Base-by-base conservation (phyloP, 208 protist species). In the Naegleria lovaniensis region DNA sequence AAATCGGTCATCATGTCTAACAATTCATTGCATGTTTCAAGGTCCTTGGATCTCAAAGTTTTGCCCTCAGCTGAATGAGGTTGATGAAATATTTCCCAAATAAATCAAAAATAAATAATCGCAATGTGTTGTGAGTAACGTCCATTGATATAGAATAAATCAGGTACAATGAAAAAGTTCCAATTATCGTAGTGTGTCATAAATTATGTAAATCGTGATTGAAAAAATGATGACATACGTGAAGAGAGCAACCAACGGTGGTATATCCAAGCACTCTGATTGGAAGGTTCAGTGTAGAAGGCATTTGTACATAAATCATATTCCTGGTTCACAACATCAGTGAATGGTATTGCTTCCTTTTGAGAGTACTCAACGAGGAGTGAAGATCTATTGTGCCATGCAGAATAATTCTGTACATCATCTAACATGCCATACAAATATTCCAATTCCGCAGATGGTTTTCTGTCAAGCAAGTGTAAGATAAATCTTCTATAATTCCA, bases 181-280 rank as follows among this genome's bases (percentile, higher is more conserved):
- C n/a, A n/a, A n/a, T n/a, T n/a, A n/a, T n/a, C n/a, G n/a, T n/a
- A n/a, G n/a, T n/a, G n/a, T n/a, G n/a, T n/a, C n/a, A n/a, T n/a
- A n/a, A n/a, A n/a, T n/a, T n/a, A n/a, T n/a, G n/a, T n/a, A n/a
- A n/a, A n/a, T n/a, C n/a, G 19, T 25, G 19, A 51, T 89, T 58
- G 15, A 89, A 36, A 5, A 75, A 89, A 89, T 36, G 11, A 15
- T 7, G 19, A 83, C 67, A 6, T 79, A 79, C 67, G n/a, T 29
- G 67, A 36, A 36, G 67, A 11, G 39, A 95, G 76, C 5, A 96
- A 79, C 94, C 94, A 96, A 51, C 91, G 91, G 41, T 93, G 91
- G 92, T 96, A 96, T 22, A 96, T 89, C 94, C 94, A 96, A 38
- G 93, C 88, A 87, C 90, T 93, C 83, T 95, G 94, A 91, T 96